Evolutionary conservation across 495 filamentous ascomycete genomes (phyloP).

Genomic region (Xylaria sp.): DNA sequence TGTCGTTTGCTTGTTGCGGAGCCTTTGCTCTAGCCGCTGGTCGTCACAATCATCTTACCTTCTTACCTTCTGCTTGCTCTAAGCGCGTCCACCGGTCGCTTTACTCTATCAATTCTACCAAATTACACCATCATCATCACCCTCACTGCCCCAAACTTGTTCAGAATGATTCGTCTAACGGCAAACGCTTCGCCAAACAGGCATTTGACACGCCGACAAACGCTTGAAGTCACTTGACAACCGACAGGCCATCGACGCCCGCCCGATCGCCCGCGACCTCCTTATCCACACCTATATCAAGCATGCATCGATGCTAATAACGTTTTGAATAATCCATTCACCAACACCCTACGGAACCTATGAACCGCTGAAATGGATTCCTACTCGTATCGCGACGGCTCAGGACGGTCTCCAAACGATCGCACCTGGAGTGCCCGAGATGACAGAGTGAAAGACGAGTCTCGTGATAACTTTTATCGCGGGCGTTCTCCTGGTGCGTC

Average conservation of each 20-base stretch:
- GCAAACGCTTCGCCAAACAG: slow-evolving; percentile 59
- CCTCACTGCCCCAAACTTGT: slow-evolving; percentile 37
- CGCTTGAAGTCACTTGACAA: slow-evolving; percentile 39
- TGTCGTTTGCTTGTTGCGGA: slow-evolving; percentile 47
- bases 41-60: slow-evolving; percentile 36
- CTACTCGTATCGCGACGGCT: slow-evolving; percentile 51
- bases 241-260: slow-evolving; percentile 28
- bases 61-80: slow-evolving; percentile 44
- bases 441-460: slow-evolving; percentile 57
- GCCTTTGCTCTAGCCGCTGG: slow-evolving; percentile 43
- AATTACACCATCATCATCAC: slow-evolving; percentile 40
- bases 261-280: slow-evolving; percentile 7
- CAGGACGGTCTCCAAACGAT: slow-evolving; percentile 58
- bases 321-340: slow-evolving; percentile 4
- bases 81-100: slow-evolving; percentile 34
- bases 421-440: slow-evolving; percentile 58
- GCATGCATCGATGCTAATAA: slow-evolving; percentile 4
- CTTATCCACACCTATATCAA: slow-evolving; percentile 25
- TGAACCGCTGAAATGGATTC: slow-evolving; percentile 49
- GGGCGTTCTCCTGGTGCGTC: slow-evolving; percentile 63
- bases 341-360: neutral
- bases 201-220: slow-evolving; percentile 37
- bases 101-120: slow-evolving; percentile 38
- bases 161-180: slow-evolving; percentile 57
- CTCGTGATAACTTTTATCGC: slow-evolving; percentile 60